A percentile compares a stretch with the other conserved stretches of the same genome.
phyloP scores from a whole-genome alignment of 495 filamentous ascomycete species.

The Aspergillus wentii region DNA sequence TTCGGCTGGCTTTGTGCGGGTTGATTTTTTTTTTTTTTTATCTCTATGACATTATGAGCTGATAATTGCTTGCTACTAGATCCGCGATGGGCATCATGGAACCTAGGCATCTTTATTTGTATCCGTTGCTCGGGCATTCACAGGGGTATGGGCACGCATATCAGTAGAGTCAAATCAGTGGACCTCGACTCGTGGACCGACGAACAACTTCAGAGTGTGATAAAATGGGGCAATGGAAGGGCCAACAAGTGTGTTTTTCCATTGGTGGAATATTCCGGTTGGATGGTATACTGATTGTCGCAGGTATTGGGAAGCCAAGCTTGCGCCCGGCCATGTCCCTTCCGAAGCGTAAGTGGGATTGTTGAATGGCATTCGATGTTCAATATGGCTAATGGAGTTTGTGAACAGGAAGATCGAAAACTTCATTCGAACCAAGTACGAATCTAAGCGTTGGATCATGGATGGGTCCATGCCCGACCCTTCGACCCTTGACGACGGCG shows the following conservation, averaged over 20 bases:
- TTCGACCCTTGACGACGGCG: slow-evolving; percentile 72
- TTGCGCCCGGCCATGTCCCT: slow-evolving; percentile 87
- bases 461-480: slow-evolving; percentile 93
- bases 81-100: slow-evolving; percentile 98
- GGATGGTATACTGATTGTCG: slow-evolving; percentile 12
- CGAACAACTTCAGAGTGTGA: slow-evolving; percentile 86
- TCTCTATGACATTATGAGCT: slow-evolving; percentile 7
- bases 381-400: slow-evolving; percentile 5
- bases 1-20: background rate
- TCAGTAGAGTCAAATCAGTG: slow-evolving; percentile 95
- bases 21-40: background rate
- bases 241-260: slow-evolving; percentile 72
- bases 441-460: slow-evolving; percentile 97
- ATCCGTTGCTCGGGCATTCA: slow-evolving; percentile 98
- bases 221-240: slow-evolving; percentile 90
- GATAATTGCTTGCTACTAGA: slow-evolving; percentile 47
- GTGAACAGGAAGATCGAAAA: slow-evolving; percentile 84
- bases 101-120: slow-evolving; percentile 91
- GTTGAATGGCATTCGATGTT: slow-evolving; percentile 5
- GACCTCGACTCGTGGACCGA: slow-evolving; percentile 98
- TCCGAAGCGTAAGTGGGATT: slow-evolving; percentile 69
- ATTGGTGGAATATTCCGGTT: slow-evolving; percentile 6
- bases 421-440: slow-evolving; percentile 98
- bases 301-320: slow-evolving; percentile 92
- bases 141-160: slow-evolving; percentile 97